phyloP scores from a whole-genome alignment of 1,284 basidiomycete species.

The Neonothopanus nambi region DNA sequence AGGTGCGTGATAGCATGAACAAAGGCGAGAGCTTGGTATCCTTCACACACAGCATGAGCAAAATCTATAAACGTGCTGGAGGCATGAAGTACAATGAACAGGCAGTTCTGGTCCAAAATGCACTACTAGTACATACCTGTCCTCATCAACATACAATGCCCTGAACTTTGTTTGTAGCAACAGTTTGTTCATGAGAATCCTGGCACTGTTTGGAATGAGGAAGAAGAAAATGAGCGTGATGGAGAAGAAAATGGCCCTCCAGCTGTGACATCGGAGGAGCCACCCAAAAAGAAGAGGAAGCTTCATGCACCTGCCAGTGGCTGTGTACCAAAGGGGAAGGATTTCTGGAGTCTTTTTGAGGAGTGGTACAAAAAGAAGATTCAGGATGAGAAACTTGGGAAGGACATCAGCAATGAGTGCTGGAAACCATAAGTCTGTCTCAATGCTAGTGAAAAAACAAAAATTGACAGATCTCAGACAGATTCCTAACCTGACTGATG shows the following conservation, averaged over 20 bases:
- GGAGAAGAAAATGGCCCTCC: not conserved
- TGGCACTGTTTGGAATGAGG: not conserved
- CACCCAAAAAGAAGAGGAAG: not conserved
- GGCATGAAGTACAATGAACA: not conserved
- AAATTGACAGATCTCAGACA: not conserved
- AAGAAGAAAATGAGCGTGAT: not conserved
- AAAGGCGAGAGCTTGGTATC: not conserved
- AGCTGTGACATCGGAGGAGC: no score
- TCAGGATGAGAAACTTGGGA: not conserved
- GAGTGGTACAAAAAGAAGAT: not conserved
- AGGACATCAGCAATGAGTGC: not conserved
- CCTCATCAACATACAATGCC: not conserved
- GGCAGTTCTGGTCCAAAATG: not conserved
- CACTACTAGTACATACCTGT: not conserved
- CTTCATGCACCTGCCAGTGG: not conserved
- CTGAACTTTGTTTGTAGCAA: not conserved
- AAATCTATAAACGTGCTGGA: not conserved
- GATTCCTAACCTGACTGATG: not conserved
- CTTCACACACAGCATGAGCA: not conserved
- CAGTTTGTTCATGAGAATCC: not conserved
- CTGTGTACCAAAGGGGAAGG: not conserved
- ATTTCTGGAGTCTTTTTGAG: slow-evolving; percentile 5
- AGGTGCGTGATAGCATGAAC: not conserved
- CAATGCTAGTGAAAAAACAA: not conserved
- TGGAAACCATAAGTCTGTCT: not conserved